Percentiles rank a stretch among this genome's conserved stretches.
phyloP scores from a whole-genome alignment of 2,329 filamentous ascomycete species.

The Pestalotiopsis fici region DNA sequence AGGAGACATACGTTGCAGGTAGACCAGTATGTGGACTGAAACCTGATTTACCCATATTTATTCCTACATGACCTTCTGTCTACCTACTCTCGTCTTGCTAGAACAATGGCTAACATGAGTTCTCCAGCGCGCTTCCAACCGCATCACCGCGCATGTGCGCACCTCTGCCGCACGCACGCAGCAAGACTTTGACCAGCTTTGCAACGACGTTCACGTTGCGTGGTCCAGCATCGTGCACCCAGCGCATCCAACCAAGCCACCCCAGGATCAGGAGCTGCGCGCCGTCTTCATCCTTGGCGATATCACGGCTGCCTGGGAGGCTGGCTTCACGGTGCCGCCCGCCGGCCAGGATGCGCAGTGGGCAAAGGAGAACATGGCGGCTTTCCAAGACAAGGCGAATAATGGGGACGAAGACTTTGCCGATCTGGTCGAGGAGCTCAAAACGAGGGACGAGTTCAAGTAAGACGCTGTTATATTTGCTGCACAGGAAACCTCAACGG shows the following conservation, averaged over 20 bases:
- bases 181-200: conserved; percentile 6
- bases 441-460: background rate
- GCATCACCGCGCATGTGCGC: conserved; percentile 5
- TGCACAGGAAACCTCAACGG: background rate
- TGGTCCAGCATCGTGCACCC: conserved; percentile 6
- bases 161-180: conserved; percentile 1
- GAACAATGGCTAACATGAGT: background rate
- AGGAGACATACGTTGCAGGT: conserved; percentile 34
- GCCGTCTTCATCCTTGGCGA: conserved; percentile 4
- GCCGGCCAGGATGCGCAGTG: conserved; percentile 9
- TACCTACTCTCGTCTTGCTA: background rate
- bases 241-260: background rate
- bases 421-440: conserved; percentile 13
- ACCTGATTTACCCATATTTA: too few relatives aligned
- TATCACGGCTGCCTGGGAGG: conserved; percentile 1
- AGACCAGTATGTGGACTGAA: conserved; percentile 21
- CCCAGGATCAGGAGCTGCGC: background rate
- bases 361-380: conserved; percentile 1
- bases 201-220: background rate
- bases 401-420: conserved; percentile 15
- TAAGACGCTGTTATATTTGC: background rate
- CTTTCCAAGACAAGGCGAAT: conserved; percentile 7
- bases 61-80: too few relatives aligned
- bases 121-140: conserved; percentile 1
- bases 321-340: conserved; percentile 3